Percentiles rank a stretch among this genome's conserved stretches.
These are phyloP conservation scores for Aspergillus fructus DNA, from an alignment of 2,329 filamentous ascomycete species.

Conservation along the genomic window DNA sequence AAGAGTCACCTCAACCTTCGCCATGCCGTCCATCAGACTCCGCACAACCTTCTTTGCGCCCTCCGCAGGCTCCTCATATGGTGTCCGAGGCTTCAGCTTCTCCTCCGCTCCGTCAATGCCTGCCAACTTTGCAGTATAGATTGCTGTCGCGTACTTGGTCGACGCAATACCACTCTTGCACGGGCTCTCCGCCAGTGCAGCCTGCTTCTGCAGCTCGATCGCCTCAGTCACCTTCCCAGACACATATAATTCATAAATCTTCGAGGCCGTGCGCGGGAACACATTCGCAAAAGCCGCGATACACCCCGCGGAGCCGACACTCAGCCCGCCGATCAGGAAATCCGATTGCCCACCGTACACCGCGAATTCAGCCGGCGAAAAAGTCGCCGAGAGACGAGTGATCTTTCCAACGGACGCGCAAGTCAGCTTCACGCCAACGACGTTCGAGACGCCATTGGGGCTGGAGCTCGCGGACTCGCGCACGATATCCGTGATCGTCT, in stretches of 20 bases:
- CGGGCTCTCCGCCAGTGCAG: conserved; percentile 64
- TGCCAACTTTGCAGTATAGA: conserved; percentile 59
- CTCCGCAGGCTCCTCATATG: conserved; percentile 55
- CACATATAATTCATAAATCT: conserved; percentile 62
- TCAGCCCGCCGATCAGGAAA: conserved; percentile 60
- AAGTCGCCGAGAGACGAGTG: conserved; percentile 53
- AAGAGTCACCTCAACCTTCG: conserved; percentile 37
- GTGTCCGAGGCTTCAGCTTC: conserved; percentile 59
- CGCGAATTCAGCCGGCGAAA: conserved; percentile 60
- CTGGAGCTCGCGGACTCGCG: conserved; percentile 35
- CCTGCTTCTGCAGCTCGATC: conserved; percentile 58
- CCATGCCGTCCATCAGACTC: conserved; percentile 41
- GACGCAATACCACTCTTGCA: conserved; percentile 66
- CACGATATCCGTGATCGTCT: conserved; percentile 57
- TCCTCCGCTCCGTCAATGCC: conserved; percentile 60
- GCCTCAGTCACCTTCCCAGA: conserved; percentile 60
- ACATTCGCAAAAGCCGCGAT: conserved; percentile 60
- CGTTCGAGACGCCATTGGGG: conserved; percentile 47
- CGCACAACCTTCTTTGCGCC: conserved; percentile 45
- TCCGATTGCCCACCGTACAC: conserved; percentile 72
- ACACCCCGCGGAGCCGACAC: conserved; percentile 54
- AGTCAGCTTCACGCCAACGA: conserved; percentile 66
- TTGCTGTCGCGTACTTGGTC: conserved; percentile 66
- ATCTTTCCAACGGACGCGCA: conserved; percentile 64
- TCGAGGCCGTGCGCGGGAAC: conserved; percentile 55